Conservation (phyloP, 2,329 filamentous ascomycete species). For the Fusarium coicis region DNA sequence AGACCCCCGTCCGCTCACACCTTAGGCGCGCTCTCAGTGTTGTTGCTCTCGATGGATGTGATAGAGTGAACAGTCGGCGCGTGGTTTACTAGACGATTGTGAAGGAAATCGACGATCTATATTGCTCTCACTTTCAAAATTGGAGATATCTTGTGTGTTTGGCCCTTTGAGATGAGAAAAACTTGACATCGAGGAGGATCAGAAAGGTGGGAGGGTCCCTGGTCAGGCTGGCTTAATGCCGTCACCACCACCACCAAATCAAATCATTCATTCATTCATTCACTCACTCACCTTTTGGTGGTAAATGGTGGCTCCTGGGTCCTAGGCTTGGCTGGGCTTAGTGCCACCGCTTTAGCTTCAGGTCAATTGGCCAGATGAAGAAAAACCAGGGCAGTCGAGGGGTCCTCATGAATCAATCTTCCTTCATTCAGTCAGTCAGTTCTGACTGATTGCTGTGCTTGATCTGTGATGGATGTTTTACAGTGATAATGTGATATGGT, state of each 20-base stretch:
- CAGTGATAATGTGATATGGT: neutral
- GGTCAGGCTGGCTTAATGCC: slow-evolving; percentile 30
- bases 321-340: slow-evolving; percentile 26
- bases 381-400: slow-evolving; percentile 20
- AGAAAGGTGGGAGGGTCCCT: slow-evolving; percentile 20
- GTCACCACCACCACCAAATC: slow-evolving; percentile 15
- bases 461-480: neutral
- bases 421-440: neutral
- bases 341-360: slow-evolving; percentile 36
- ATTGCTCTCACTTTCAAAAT: neutral
- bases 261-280: neutral
- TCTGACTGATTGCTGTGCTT: neutral
- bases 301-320: slow-evolving; percentile 15
- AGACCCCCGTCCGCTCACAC: slow-evolving; percentile 36
- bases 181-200: neutral
- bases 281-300: neutral
- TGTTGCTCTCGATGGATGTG: neutral
- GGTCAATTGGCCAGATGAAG: slow-evolving; percentile 35
- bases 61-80: neutral
- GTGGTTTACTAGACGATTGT: neutral
- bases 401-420: neutral
- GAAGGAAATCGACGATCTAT: neutral
- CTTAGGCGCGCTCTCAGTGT: slow-evolving; percentile 20
- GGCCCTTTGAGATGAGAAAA: neutral
- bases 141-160: too few relatives aligned